A percentile compares a stretch with the other conserved stretches of the same genome.
Evolutionary conservation across 2,329 filamentous ascomycete genomes (phyloP).

Genomic region (Fusarium tanahbumbuense): DNA sequence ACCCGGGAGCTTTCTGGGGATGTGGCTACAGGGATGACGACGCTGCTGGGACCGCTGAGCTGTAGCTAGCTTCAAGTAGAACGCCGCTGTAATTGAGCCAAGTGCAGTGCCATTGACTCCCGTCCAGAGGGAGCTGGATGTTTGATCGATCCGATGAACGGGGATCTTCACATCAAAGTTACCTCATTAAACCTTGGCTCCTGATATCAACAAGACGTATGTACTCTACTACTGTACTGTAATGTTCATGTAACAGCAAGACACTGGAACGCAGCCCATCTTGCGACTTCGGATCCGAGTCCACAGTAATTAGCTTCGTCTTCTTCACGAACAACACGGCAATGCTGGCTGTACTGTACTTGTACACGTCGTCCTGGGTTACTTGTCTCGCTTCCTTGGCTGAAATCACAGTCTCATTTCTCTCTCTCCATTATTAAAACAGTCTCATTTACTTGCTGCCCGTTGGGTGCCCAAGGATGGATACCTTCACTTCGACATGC

Average conservation of each 20-base stretch:
- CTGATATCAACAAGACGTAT: constrained; percentile 3
- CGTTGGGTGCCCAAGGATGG: constrained; percentile 39
- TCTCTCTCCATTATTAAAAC: constrained; percentile 17
- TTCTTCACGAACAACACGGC: constrained; percentile 7
- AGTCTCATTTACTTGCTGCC: constrained; percentile 41
- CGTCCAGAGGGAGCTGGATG: background rate
- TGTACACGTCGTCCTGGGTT: constrained; percentile 30
- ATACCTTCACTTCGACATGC: constrained; percentile 29
- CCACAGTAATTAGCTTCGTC: constrained; percentile 14
- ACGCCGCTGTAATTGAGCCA: constrained; percentile 23
- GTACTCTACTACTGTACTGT: background rate
- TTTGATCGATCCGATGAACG: background rate
- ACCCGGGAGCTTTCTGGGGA: constrained; percentile 21
- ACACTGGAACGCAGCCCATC: constrained; percentile 33
- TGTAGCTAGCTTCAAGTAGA: constrained; percentile 24
- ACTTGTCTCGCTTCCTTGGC: constrained; percentile 32
- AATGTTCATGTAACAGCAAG: constrained; percentile 11
- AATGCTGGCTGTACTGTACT: background rate
- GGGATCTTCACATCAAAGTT: background rate
- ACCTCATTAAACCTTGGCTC: constrained; percentile 19
- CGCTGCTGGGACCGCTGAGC: constrained; percentile 26
- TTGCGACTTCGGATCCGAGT: constrained; percentile 22
- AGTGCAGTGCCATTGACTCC: background rate
- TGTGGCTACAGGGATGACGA: constrained; percentile 29
- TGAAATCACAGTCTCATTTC: constrained; percentile 38